Evolutionary conservation across 495 filamentous ascomycete genomes (phyloP).

Genomic region (Lichenothelia convexa): DNA sequence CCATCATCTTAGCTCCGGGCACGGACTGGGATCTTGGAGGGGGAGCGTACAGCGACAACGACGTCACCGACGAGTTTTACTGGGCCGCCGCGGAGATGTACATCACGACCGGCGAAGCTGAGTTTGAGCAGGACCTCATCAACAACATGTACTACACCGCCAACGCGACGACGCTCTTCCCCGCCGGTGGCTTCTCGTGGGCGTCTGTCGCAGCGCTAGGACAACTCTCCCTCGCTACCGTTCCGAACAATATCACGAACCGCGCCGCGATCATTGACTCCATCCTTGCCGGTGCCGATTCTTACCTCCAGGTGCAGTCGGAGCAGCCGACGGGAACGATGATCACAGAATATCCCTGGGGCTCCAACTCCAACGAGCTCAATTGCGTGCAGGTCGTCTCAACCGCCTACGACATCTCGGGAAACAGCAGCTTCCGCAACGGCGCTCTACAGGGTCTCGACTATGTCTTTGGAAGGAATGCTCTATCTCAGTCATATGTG

Average conservation of each 20-base stretch:
- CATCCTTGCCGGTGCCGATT: conserved; percentile 5
- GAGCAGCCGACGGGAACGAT: conserved; percentile 4
- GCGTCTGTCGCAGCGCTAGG: conserved; percentile 4
- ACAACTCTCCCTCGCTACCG: conserved; percentile 4
- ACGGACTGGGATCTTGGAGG: conserved; percentile 9
- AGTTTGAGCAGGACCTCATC: conserved; percentile 4
- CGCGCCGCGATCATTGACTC: conserved; percentile 6
- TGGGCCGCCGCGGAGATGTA: conserved; percentile 9
- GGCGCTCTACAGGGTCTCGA: conserved; percentile 5
- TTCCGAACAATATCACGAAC: conserved; percentile 7
- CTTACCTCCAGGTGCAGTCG: conserved; percentile 4
- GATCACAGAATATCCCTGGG: conserved; percentile 5
- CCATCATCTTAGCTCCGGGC: conserved; percentile 4
- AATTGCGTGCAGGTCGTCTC: conserved; percentile 8
- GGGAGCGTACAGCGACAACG: conserved; percentile 7
- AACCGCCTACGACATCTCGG: conserved; percentile 5
- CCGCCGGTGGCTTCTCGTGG: conserved; percentile 7
- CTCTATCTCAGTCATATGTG: conserved; percentile 8
- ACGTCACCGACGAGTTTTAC: conserved; percentile 8
- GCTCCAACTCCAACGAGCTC: conserved; percentile 7
- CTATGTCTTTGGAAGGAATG: conserved; percentile 9
- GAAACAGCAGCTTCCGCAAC: conserved; percentile 6
- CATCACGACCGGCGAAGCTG: conserved; percentile 2
- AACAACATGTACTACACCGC: conserved; percentile 5
- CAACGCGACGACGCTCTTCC: conserved; percentile 3